Evolutionary conservation across 2,329 filamentous ascomycete genomes (phyloP).

Genomic region (Scedosporium apiospermum): DNA sequence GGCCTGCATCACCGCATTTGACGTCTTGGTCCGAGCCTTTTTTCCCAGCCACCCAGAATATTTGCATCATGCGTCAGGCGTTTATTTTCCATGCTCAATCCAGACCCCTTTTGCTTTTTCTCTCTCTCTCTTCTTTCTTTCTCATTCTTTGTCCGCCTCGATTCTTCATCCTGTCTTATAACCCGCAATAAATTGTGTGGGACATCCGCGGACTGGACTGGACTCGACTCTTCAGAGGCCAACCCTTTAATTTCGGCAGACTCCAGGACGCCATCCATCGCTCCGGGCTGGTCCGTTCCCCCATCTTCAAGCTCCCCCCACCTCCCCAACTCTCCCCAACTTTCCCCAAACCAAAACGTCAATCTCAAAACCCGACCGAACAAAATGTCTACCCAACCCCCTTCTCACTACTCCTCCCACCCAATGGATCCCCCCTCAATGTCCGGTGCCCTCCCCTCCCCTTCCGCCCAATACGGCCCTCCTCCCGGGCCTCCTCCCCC

Average conservation of each 20-base stretch:
- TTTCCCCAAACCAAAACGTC: not conserved
- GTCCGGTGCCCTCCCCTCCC: slow-evolving; percentile 5
- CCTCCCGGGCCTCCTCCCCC: not conserved
- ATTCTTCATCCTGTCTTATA: not conserved
- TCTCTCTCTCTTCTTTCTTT: not conserved
- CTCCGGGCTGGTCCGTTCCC: not conserved
- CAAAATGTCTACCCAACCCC: not conserved
- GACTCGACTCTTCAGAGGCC: too few species aligned
- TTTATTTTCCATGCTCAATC: not conserved
- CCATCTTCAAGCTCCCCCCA: not conserved
- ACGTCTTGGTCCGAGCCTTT: not conserved
- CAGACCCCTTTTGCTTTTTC: not conserved
- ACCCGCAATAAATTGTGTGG: not conserved
- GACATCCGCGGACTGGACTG: too few species aligned
- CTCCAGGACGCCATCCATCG: not conserved
- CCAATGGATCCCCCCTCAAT: not conserved
- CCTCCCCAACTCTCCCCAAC: not conserved
- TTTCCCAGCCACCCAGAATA: not conserved
- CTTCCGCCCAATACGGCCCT: not conserved
- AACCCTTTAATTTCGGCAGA: too few species aligned
- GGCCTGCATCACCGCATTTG: too few species aligned
- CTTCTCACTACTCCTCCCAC: not conserved
- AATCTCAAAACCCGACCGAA: not conserved
- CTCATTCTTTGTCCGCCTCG: not conserved
- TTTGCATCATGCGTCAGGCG: not conserved